Percentiles rank a stretch among this genome's conserved stretches.
phyloP scores from a whole-genome alignment of 495 filamentous ascomycete species.

The Penicillium bialowiezense region DNA sequence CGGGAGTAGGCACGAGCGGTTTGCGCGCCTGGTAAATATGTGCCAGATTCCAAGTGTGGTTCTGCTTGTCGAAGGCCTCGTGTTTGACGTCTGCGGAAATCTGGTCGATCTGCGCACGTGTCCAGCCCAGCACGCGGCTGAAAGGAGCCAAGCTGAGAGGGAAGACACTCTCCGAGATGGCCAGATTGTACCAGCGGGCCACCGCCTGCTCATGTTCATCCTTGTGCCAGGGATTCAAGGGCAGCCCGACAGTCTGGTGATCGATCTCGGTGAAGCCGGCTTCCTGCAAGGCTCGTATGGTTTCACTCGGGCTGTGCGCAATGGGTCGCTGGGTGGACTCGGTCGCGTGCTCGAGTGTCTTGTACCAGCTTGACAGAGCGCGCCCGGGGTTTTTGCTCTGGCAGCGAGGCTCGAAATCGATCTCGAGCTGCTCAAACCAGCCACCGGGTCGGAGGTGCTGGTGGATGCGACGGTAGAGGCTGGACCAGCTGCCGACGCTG shows the following conservation, averaged over 20 bases:
- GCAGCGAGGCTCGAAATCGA: slow-evolving; percentile 77
- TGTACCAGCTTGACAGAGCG: slow-evolving; percentile 63
- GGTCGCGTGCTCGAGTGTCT: slow-evolving; percentile 68
- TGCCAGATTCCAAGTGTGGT: slow-evolving; percentile 74
- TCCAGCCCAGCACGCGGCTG: slow-evolving; percentile 62
- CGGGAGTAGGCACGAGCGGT: slow-evolving; percentile 16
- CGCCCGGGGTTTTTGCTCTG: slow-evolving; percentile 53
- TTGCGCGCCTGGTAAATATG: slow-evolving; percentile 49
- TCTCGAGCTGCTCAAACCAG: slow-evolving; percentile 88
- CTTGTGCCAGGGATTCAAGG: slow-evolving; percentile 75
- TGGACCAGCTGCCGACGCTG: slow-evolving; percentile 74
- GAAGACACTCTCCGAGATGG: slow-evolving; percentile 68
- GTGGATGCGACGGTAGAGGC: slow-evolving; percentile 68
- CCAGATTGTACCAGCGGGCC: slow-evolving; percentile 84
- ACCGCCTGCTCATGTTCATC: slow-evolving; percentile 67
- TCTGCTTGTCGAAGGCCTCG: slow-evolving; percentile 67
- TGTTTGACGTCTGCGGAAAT: slow-evolving; percentile 60
- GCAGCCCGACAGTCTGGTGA: slow-evolving; percentile 68
- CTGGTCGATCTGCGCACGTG: slow-evolving; percentile 60
- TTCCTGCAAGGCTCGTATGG: slow-evolving; percentile 58
- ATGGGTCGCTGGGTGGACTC: slow-evolving; percentile 61
- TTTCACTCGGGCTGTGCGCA: slow-evolving; percentile 58
- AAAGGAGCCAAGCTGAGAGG: slow-evolving; percentile 73
- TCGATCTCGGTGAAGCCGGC: slow-evolving; percentile 84
- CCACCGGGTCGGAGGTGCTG: slow-evolving; percentile 82